Evolutionary conservation across 1,139 yeast species (phyloP).

Genomic region (Taphrina sp.): DNA sequence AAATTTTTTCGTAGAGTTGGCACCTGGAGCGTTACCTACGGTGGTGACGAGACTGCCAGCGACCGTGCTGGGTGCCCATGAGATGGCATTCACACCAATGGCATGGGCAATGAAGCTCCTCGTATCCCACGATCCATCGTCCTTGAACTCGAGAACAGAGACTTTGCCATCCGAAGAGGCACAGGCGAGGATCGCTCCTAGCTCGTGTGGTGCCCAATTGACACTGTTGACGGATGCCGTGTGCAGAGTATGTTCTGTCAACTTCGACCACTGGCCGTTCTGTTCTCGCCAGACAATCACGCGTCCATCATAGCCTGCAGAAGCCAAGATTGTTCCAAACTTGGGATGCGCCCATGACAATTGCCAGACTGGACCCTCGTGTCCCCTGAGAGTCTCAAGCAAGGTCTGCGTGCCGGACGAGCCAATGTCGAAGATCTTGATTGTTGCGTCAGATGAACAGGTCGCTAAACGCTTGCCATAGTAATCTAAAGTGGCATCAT

Average conservation of each 20-base stretch:
- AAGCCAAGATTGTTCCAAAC: constrained; percentile 90
- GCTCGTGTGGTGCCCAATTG: constrained; percentile 96
- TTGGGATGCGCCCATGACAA: constrained; percentile 99
- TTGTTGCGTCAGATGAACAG: constrained; percentile 90
- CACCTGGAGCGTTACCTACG: constrained; percentile 44
- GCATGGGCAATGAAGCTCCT: constrained; percentile 76
- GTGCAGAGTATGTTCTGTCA: constrained; percentile 84
- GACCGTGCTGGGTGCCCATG: constrained; percentile 82
- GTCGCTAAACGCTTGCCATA: constrained; percentile 95
- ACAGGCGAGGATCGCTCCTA: constrained; percentile 74
- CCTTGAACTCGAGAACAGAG: constrained; percentile 86
- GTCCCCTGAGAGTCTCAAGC: constrained; percentile 45
- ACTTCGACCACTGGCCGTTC: constrained; percentile 74
- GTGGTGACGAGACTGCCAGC: constrained; percentile 45
- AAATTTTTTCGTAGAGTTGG: constrained; percentile 58
- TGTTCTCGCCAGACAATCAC: constrained; percentile 96
- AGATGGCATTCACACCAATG: constrained; percentile 88
- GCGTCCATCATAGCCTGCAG: constrained; percentile 93
- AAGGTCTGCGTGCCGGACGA: constrained; percentile 13
- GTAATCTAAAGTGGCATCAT: constrained; percentile 94
- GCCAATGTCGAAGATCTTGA: constrained; percentile 77
- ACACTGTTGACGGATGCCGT: constrained; percentile 93
- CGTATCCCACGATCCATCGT: constrained; percentile 76
- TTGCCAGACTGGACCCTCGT: constrained; percentile 99
- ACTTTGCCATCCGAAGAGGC: constrained; percentile 92